Conservation (phyloP, 352 stramenopile species). For the Phytophthora tentaculata region DNA sequence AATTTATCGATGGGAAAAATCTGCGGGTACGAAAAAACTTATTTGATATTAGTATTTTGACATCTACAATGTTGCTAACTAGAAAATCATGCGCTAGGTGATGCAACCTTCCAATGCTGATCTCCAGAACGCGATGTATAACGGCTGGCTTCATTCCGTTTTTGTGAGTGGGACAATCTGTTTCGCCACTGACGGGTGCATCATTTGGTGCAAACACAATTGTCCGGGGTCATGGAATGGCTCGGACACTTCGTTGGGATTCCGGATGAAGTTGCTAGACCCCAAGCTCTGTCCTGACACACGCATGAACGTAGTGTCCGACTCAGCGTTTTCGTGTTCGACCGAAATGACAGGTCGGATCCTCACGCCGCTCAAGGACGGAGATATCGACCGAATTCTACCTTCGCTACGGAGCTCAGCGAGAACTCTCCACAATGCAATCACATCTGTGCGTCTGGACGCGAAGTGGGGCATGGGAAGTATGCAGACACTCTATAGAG, state of each 20-base stretch:
- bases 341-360: conserved; percentile 1
- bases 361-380: conserved; percentile 2
- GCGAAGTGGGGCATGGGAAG: too few relatives aligned
- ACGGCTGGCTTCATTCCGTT: not conserved
- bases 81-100: not conserved
- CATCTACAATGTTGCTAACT: not conserved
- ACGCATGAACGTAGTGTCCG: conserved; percentile 3
- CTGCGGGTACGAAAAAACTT: not conserved
- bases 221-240: conserved; percentile 20
- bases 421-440: conserved; percentile 3
- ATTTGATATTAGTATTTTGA: not conserved
- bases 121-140: conserved; percentile 6
- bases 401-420: not conserved
- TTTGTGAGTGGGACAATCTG: conserved; percentile 18
- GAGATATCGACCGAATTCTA: not conserved
- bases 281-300: not conserved
- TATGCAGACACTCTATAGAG: conserved; percentile 3
- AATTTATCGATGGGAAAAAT: conserved; percentile 14
- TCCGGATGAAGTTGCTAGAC: conserved; percentile 4
- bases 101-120: conserved; percentile 6
- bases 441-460: conserved; percentile 2
- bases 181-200: conserved; percentile 11
- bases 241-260: conserved; percentile 1
- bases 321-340: conserved; percentile 8
- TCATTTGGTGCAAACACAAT: conserved; percentile 23